Base-by-base conservation (phyloP, 768 basidiomycete genomes). In the Filobasidium wieringae region DNA sequence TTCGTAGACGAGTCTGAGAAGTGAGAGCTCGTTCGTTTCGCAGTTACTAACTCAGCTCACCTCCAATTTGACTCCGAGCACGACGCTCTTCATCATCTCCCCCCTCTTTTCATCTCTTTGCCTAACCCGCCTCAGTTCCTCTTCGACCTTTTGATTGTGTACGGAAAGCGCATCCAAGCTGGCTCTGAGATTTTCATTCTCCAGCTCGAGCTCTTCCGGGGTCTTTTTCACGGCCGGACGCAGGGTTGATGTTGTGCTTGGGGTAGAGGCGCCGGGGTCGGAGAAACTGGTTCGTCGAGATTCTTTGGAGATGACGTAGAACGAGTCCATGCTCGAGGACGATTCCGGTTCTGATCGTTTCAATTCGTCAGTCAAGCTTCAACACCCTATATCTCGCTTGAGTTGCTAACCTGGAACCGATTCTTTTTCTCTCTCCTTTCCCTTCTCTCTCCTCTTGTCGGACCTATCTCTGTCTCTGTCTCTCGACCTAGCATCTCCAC, bases 131-230 rank as follows among this genome's bases (percentile, higher is more conserved):
- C 60, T 56, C 30, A 72, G 69, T 36, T 58, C 58, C 30, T 60
- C 40, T 22, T 68, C 69, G 3, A 73, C 52, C 8, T 49, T 39
- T 41, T 72, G 62, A 2, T 62, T 60, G 39, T 71, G 70, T 3
- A 57, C 26, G 6, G 72, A 67, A 29, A 73, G 26, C 7, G 69
- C 63, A 51, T 73, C 72, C 7, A 73, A 62, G 7, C 67, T 68
- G 1, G 63, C 56, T 27, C 68, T 66, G 9, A 73, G 62, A 7
- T 64, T 63, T 26, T 58, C 62, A 43, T 73, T 73, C 57, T 73
- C 72, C 22, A 73, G 58, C 2, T 43, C 53, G 2, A 73, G 63
- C 53, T 73, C 72, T 61, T 73, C 72, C 6, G 66, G 61, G 4
- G 72, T 72, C 51, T 73, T 73, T 60, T 15, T 49, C 34, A 27